Percentiles rank a stretch among this genome's conserved stretches.
Evolutionary conservation across 805 yeast genomes (phyloP).

Genomic region (Starmerella ratchasimensis): DNA sequence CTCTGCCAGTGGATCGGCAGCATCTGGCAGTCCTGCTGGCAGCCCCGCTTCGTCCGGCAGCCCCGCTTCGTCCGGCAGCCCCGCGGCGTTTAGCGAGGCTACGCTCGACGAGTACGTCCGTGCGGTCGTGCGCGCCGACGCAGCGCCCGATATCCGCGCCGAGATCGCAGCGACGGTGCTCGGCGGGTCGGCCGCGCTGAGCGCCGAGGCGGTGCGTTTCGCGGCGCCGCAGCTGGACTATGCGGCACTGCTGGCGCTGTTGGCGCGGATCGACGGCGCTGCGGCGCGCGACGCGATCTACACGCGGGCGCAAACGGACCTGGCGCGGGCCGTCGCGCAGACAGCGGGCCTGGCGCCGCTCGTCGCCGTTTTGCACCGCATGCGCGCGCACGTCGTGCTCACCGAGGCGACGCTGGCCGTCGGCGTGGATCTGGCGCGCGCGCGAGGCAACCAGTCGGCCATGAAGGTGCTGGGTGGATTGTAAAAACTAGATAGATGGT

Average conservation of each 20-base stretch:
- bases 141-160: too few species aligned
- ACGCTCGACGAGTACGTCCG: too few species aligned
- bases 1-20: too few species aligned
- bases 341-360: constrained; percentile 3
- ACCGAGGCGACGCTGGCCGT: constrained; percentile 1
- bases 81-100: too few species aligned
- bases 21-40: too few species aligned
- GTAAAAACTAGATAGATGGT: background rate
- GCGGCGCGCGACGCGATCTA: constrained; percentile 15
- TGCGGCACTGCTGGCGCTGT: constrained; percentile 22
- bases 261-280: constrained; percentile 17
- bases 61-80: too few species aligned
- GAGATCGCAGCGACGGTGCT: too few species aligned
- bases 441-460: background rate
- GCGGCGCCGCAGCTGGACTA: constrained; percentile 18
- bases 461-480: background rate
- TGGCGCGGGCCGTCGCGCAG: constrained; percentile 15
- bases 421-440: constrained; percentile 2
- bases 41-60: too few species aligned
- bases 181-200: too few species aligned
- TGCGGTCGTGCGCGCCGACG: too few species aligned
- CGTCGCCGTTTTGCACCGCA: constrained; percentile 10
- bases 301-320: constrained; percentile 20
- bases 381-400: background rate
- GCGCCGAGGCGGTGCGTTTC: too few species aligned